phyloP scores from a whole-genome alignment of 2,329 filamentous ascomycete species.

The Penicillium sp. region DNA sequence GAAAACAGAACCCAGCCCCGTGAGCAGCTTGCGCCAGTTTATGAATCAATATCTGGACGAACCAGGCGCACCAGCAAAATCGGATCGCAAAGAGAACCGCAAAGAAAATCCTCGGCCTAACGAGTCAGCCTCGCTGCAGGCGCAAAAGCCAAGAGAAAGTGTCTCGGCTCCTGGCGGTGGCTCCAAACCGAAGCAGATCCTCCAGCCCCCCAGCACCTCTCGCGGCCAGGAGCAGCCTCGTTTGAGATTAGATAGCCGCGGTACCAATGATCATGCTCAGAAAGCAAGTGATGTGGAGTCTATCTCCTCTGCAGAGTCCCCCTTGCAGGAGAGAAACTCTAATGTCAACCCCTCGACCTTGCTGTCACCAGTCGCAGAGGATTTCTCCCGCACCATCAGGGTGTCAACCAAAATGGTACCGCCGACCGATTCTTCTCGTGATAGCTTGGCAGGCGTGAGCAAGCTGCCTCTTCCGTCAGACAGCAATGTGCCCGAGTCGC shows the following conservation, averaged over 20 bases:
- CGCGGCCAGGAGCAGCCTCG: conserved; percentile 37
- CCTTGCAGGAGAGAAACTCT: conserved; percentile 27
- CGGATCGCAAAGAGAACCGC: conserved; percentile 32
- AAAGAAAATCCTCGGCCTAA: conserved; percentile 31
- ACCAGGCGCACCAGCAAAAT: conserved; percentile 27
- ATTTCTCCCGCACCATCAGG: conserved; percentile 33
- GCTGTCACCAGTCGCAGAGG: conserved; percentile 39
- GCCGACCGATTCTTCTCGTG: conserved; percentile 32
- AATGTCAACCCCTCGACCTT: conserved; percentile 24
- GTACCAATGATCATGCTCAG: conserved; percentile 38
- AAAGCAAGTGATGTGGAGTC: conserved; percentile 31
- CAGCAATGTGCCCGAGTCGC: conserved; percentile 36
- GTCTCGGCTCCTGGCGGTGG: conserved; percentile 33
- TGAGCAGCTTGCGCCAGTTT: conserved; percentile 80
- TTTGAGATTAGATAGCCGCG: conserved; percentile 45
- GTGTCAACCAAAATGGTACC: conserved; percentile 20
- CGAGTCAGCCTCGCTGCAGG: conserved; percentile 25
- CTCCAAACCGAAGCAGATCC: conserved; percentile 36
- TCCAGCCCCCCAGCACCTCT: conserved; percentile 36
- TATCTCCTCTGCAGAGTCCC: conserved; percentile 25
- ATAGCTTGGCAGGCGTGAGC: conserved; percentile 31
- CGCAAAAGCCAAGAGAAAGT: conserved; percentile 35
- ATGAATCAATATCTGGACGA: conserved; percentile 80
- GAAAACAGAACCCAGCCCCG: conserved; percentile 62
- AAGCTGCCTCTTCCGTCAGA: conserved; percentile 36